Evolutionary conservation across 2,329 filamentous ascomycete species (phyloP).

Genomic region (Sporothrix brasiliensis): DNA sequence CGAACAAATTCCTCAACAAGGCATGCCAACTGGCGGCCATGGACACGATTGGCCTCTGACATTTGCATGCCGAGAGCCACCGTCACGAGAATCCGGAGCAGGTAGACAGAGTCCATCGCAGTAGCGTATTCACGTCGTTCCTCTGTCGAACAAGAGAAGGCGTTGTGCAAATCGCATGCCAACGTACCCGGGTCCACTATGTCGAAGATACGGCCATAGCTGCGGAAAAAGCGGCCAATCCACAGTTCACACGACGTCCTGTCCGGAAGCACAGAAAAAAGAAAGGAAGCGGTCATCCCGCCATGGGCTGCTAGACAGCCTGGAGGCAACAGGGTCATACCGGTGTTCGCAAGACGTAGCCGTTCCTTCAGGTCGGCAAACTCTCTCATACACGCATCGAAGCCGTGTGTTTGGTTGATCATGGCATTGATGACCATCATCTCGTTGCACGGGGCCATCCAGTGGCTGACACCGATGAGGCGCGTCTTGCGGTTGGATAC

Average conservation of each 20-base stretch:
- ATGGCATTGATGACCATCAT: constrained; percentile 29
- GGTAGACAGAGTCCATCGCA: constrained; percentile 20
- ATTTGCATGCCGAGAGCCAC: constrained; percentile 31
- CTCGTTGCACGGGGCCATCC: constrained; percentile 32
- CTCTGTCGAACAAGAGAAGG: not conserved
- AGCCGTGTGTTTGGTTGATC: not conserved
- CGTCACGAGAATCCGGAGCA: constrained; percentile 23
- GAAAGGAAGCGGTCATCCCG: not conserved
- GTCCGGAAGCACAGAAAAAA: constrained; percentile 22
- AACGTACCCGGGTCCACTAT: constrained; percentile 19
- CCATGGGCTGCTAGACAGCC: not conserved
- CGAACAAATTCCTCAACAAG: constrained; percentile 27
- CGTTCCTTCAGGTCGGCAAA: constrained; percentile 28
- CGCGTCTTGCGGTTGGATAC: constrained; percentile 22
- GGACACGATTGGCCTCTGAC: constrained; percentile 26
- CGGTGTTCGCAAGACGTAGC: constrained; percentile 14
- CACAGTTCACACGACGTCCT: constrained; percentile 26
- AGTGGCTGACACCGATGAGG: constrained; percentile 29
- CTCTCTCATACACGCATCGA: constrained; percentile 4
- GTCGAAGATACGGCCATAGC: constrained; percentile 27
- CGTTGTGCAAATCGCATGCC: constrained; percentile 18
- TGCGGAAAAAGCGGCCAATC: constrained; percentile 23
- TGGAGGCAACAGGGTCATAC: not conserved
- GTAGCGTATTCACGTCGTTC: not conserved
- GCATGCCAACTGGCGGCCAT: constrained; percentile 28